Evolutionary conservation across 441 rosid genomes (phyloP).

Genomic region (Hypseocharis bilobata): DNA sequence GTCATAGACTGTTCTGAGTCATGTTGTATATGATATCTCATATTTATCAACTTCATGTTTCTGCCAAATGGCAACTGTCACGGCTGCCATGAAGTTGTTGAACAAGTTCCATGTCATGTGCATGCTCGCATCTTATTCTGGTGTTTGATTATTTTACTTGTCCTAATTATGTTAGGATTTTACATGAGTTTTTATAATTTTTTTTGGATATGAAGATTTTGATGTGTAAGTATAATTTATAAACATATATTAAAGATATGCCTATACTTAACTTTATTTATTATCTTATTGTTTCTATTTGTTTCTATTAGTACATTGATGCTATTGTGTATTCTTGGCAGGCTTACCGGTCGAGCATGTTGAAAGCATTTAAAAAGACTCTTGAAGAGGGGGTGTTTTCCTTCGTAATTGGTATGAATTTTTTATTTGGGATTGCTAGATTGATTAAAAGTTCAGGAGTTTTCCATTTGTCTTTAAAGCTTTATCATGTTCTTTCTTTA

Average conservation of each 20-base stretch:
- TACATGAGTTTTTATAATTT: too few relatives aligned
- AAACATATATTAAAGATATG: not conserved
- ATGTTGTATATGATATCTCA: not conserved
- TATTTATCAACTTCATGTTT: not conserved
- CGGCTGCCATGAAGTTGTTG: not conserved
- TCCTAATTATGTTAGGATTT: too few relatives aligned
- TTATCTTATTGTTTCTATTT: not conserved
- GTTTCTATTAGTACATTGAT: slow-evolving; percentile 3
- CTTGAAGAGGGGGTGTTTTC: slow-evolving; percentile 81
- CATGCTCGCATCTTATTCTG: not conserved
- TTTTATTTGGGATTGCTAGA: slow-evolving; percentile 10
- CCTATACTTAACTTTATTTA: not conserved
- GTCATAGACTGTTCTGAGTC: not conserved
- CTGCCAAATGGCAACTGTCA: not conserved
- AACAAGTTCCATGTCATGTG: not conserved
- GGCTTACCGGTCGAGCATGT: slow-evolving; percentile 88
- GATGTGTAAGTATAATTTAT: not conserved
- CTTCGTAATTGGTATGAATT: slow-evolving; percentile 67
- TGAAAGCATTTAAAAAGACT: slow-evolving; percentile 83
- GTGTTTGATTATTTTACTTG: not conserved
- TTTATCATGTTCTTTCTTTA: slow-evolving; percentile 11
- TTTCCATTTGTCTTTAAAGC: not conserved
- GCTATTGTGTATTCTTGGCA: slow-evolving; percentile 23
- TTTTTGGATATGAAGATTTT: not conserved
- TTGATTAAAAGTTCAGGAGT: slow-evolving; percentile 3